A percentile compares a stretch with the other conserved stretches of the same genome.
Evolutionary conservation across 495 filamentous ascomycete genomes (phyloP).

Genomic region (Rostrohypoxylon terebratum): DNA sequence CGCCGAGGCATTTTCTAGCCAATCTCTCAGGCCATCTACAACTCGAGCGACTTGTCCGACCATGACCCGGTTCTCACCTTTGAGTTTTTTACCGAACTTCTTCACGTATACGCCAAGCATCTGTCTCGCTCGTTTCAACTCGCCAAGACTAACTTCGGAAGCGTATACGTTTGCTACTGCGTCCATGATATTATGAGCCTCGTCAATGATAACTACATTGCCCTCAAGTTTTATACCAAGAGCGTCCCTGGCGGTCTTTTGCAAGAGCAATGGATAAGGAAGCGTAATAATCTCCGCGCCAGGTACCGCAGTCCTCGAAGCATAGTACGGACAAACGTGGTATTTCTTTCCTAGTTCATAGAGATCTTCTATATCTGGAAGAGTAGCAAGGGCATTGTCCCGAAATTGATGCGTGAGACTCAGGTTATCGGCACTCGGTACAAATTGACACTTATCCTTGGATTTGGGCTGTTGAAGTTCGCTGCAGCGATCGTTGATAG

Average conservation of each 20-base stretch:
- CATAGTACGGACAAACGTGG: conserved; percentile 94
- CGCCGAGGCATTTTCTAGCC: conserved; percentile 65
- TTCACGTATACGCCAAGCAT: conserved; percentile 86
- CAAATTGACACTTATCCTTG: conserved; percentile 76
- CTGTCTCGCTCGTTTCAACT: conserved; percentile 75
- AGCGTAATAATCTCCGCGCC: conserved; percentile 93
- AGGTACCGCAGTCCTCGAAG: conserved; percentile 82
- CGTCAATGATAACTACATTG: conserved; percentile 93
- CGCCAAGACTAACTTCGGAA: conserved; percentile 75
- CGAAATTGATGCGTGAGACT: conserved; percentile 80
- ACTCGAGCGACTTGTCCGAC: conserved; percentile 86
- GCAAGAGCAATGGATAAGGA: conserved; percentile 90
- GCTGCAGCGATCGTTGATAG: conserved; percentile 95
- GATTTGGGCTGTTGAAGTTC: conserved; percentile 86
- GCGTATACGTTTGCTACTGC: conserved; percentile 91
- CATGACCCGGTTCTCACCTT: conserved; percentile 91
- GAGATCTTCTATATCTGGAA: conserved; percentile 95
- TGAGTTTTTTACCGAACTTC: conserved; percentile 88
- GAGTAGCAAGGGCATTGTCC: conserved; percentile 84
- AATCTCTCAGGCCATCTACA: conserved; percentile 77
- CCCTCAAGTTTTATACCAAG: conserved; percentile 85
- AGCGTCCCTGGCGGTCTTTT: conserved; percentile 89
- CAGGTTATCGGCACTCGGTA: conserved; percentile 82
- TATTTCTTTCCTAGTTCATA: conserved; percentile 79
- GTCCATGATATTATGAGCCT: conserved; percentile 98